Evolutionary conservation across 2,329 filamentous ascomycete genomes (phyloP).

Genomic region (Cercospora brassicicola): DNA sequence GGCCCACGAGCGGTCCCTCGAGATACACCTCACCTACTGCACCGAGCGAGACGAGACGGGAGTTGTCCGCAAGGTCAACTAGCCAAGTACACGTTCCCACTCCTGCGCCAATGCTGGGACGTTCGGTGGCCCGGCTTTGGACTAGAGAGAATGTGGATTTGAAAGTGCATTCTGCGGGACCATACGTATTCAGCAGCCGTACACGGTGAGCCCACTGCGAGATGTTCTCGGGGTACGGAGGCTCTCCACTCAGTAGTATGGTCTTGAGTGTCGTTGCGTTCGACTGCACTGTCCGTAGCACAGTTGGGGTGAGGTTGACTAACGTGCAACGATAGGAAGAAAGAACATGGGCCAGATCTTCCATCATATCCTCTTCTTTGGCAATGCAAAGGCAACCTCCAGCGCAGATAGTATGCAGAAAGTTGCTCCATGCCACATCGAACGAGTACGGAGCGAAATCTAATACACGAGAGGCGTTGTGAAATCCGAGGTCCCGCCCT

Average conservation of each 20-base stretch:
- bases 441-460: conserved; percentile 31
- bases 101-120: conserved; percentile 19
- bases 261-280: conserved; percentile 6
- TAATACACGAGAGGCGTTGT: conserved; percentile 21
- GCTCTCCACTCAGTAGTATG: conserved; percentile 40
- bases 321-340: conserved; percentile 42
- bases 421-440: conserved; percentile 29
- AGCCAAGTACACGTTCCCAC: conserved; percentile 35
- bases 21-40: conserved; percentile 51
- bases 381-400: conserved; percentile 23
- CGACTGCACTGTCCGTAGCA: conserved; percentile 50
- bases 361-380: conserved; percentile 50
- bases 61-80: conserved; percentile 33
- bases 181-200: conserved; percentile 47
- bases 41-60: conserved; percentile 44
- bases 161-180: conserved; percentile 43
- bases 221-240: conserved; percentile 42
- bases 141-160: conserved; percentile 13
- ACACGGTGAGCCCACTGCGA: conserved; percentile 42
- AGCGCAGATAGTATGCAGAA: conserved; percentile 23
- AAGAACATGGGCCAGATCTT: conserved; percentile 51
- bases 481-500: conserved; percentile 12
- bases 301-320: conserved; percentile 58
- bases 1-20: conserved; percentile 49
- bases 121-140: background rate